Evolutionary conservation across 768 basidiomycete genomes (phyloP).

Genomic region (Mycena galericulata): DNA sequence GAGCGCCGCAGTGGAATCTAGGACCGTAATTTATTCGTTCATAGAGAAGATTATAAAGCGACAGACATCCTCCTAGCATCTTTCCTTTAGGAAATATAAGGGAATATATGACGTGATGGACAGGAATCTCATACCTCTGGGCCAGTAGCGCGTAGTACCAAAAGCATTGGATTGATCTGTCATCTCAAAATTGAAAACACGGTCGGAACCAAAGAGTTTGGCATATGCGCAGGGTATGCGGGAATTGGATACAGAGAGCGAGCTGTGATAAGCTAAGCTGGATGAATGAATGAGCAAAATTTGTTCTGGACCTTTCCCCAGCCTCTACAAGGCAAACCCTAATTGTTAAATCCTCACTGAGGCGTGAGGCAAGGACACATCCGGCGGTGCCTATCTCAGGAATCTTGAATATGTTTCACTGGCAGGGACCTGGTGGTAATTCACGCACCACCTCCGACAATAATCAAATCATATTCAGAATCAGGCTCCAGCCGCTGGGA

Average conservation of each 20-base stretch:
- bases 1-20: conserved; percentile 69
- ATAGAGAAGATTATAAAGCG: neutral
- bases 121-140: conserved; percentile 8
- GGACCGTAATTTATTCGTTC: neutral
- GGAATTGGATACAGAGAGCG: neutral
- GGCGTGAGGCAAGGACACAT: conserved; percentile 67
- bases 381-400: conserved; percentile 73
- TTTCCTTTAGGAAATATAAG: neutral
- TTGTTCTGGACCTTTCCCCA: conserved; percentile 62
- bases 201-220: neutral
- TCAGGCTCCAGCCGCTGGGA: neutral
- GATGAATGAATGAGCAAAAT: too few relatives aligned
- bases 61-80: conserved; percentile 13
- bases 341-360: conserved; percentile 64
- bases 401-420: neutral
- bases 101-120: neutral
- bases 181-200: neutral
- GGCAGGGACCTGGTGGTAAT: neutral
- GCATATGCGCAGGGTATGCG: neutral
- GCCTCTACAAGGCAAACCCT: conserved; percentile 69
- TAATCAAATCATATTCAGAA: neutral
- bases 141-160: neutral
- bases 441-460: neutral
- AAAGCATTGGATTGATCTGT: neutral
- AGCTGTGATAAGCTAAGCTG: neutral